Evolutionary conservation across 2,329 filamentous ascomycete genomes (phyloP).

Genomic region (Ceratocystis eucalypticola): DNA sequence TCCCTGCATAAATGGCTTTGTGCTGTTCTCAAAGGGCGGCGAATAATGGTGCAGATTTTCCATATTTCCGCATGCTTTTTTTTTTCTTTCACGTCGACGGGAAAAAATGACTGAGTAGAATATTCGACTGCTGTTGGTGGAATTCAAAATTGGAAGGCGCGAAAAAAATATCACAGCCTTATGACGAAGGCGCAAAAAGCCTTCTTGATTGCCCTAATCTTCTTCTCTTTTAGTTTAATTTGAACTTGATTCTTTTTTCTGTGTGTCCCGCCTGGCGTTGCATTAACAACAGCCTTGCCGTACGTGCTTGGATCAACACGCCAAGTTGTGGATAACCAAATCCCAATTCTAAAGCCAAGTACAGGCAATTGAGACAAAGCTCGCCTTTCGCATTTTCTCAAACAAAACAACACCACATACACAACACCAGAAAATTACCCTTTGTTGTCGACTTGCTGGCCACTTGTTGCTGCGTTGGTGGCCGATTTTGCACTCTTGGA

Average conservation of each 20-base stretch:
- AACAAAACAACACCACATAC: background rate
- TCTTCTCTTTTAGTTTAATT: background rate
- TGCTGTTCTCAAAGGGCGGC: background rate
- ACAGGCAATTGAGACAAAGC: background rate
- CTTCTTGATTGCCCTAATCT: background rate
- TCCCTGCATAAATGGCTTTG: constrained; percentile 6
- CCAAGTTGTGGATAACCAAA: background rate
- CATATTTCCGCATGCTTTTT: background rate
- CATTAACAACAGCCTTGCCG: background rate
- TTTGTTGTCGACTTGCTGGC: background rate
- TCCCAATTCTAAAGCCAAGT: background rate
- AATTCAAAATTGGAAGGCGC: background rate
- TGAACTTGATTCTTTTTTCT: background rate
- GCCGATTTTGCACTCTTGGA: background rate
- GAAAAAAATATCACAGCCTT: background rate
- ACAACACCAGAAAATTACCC: background rate
- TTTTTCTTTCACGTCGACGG: background rate
- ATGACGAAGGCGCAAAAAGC: background rate
- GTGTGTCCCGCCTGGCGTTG: background rate
- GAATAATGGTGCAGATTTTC: background rate
- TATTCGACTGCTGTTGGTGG: background rate
- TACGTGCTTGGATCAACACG: background rate
- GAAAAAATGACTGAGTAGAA: no score
- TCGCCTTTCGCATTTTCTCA: background rate
- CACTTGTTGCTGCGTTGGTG: constrained; percentile 2